phyloP scores from a whole-genome alignment of 306 rosid species.

The Pyrus communis region DNA sequence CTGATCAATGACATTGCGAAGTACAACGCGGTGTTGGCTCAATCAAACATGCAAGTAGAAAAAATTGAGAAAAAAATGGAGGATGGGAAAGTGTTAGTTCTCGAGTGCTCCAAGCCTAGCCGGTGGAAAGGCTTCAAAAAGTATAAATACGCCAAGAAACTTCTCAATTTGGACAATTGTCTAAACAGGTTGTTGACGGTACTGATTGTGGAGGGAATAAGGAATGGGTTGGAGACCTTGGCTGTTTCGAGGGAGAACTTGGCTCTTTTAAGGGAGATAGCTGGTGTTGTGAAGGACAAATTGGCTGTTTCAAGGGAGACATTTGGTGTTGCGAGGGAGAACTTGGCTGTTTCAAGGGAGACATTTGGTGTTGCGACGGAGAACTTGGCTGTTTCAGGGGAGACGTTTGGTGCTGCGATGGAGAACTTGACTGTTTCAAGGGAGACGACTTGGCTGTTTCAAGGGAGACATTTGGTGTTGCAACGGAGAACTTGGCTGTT shows the following conservation, averaged over 20 bases:
- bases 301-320: too few species aligned
- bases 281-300: too few species aligned
- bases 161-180: constrained; percentile 18
- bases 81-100: constrained; percentile 22
- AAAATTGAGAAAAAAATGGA: constrained; percentile 5
- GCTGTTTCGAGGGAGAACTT: not conserved
- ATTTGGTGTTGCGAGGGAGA: too few species aligned
- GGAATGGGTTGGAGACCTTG: constrained; percentile 1
- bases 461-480: too few species aligned
- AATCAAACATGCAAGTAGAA: constrained; percentile 8
- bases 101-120: constrained; percentile 14
- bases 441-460: too few species aligned
- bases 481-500: too few species aligned
- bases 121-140: constrained; percentile 25
- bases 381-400: too few species aligned
- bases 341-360: too few species aligned
- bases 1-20: constrained; percentile 3
- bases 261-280: not conserved
- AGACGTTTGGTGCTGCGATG: too few species aligned
- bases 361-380: too few species aligned
- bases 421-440: too few species aligned
- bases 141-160: constrained; percentile 22
- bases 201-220: constrained; percentile 6
- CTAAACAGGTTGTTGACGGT: constrained; percentile 16
- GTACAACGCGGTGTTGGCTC: constrained; percentile 16